Evolutionary conservation across 768 basidiomycete species (phyloP).

Genomic region (Amanita thiersii): DNA sequence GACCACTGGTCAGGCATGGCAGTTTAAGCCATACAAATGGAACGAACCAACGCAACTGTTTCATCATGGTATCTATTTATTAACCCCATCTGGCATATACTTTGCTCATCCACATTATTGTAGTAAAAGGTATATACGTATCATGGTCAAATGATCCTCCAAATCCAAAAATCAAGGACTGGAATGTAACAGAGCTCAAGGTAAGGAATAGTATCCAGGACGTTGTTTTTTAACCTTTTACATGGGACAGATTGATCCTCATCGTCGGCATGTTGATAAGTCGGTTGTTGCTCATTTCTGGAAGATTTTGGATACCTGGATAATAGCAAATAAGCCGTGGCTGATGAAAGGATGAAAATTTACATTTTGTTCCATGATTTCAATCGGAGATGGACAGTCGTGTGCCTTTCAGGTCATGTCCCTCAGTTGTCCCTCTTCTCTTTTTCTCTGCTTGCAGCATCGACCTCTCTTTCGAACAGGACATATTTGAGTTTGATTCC

Average conservation of each 20-base stretch:
- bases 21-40: conserved; percentile 97
- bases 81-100: too few species aligned
- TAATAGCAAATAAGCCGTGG: conserved; percentile 71
- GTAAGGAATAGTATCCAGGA: conserved; percentile 27
- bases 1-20: conserved; percentile 98
- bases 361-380: not conserved
- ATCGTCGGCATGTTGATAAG: conserved; percentile 88
- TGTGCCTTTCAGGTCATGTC: not conserved
- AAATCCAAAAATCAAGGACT: conserved; percentile 84
- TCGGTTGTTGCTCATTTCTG: conserved; percentile 94
- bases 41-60: conserved; percentile 86
- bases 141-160: conserved; percentile 92
- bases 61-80: conserved; percentile 65
- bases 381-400: conserved; percentile 1
- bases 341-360: conserved; percentile 32
- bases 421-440: not conserved
- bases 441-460: not conserved
- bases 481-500: not conserved
- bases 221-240: not conserved
- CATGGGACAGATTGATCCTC: conserved; percentile 69
- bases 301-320: conserved; percentile 87
- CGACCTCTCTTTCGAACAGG: not conserved
- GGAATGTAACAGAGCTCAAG: conserved; percentile 96
- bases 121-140: conserved; percentile 94
- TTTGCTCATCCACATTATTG: too few species aligned